Conservation (phyloP, 345 rosid species). For the Lepidium africanum region DNA sequence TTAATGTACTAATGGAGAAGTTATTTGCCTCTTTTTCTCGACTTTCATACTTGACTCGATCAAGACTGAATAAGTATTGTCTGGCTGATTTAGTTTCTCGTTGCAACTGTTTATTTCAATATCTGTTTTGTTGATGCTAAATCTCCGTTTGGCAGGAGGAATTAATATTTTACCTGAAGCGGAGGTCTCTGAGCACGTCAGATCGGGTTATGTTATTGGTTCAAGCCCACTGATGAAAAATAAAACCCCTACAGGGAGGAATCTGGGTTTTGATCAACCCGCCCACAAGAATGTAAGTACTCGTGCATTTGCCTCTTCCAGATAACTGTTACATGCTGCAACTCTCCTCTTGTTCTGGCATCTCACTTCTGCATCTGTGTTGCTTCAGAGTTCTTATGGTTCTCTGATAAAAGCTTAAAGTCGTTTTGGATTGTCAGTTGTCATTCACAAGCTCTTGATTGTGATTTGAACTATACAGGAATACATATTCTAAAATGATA, state of each 20-base stretch:
- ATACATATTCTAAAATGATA: neutral
- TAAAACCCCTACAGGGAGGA: constrained; percentile 48
- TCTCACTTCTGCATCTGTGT: neutral
- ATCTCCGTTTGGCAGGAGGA: constrained; percentile 38
- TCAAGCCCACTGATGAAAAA: constrained; percentile 43
- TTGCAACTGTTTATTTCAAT: neutral
- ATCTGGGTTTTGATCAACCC: constrained; percentile 33
- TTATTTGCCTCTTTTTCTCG: neutral
- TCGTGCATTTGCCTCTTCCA: neutral
- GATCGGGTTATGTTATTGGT: constrained; percentile 36
- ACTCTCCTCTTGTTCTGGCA: neutral
- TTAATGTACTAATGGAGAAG: neutral
- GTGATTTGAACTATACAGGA: neutral
- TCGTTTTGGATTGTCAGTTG: neutral
- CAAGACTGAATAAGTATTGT: neutral
- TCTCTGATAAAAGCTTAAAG: neutral
- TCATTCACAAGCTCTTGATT: neutral
- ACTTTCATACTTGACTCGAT: neutral
- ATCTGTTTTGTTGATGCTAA: neutral
- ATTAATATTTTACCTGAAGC: constrained; percentile 34
- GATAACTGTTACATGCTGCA: neutral
- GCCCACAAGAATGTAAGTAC: constrained; percentile 53
- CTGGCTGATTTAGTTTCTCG: neutral
- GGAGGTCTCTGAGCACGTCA: constrained; percentile 35
- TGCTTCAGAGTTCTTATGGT: neutral